Conservation (phyloP, 805 yeast genomes). For the Jamesozyma spencerorum region DNA sequence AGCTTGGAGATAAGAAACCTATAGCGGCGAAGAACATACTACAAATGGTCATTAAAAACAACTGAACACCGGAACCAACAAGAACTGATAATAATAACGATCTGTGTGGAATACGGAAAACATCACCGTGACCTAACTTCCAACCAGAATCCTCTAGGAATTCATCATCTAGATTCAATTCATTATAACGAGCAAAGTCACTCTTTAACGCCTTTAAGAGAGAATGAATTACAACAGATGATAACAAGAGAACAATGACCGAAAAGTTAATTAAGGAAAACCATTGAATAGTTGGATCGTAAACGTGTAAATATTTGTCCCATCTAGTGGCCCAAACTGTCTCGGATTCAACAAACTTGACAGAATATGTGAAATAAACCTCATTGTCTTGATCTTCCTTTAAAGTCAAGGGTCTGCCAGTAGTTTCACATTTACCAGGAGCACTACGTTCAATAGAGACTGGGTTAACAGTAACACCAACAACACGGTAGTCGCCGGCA, state of each 20-base stretch:
- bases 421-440: conserved; percentile 28
- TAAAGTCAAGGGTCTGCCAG: conserved; percentile 38
- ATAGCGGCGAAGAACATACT: conserved; percentile 76
- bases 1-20: conserved; percentile 87
- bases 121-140: conserved; percentile 93
- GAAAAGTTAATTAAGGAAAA: conserved; percentile 83
- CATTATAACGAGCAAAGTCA: conserved; percentile 84
- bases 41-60: conserved; percentile 63
- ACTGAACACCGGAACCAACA: conserved; percentile 82
- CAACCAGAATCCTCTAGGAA: conserved; percentile 92
- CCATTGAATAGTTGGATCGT: conserved; percentile 94
- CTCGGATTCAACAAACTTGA: conserved; percentile 55
- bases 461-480: conserved; percentile 78
- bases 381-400: conserved; percentile 40
- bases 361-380: conserved; percentile 81
- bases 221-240: conserved; percentile 69
- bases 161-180: conserved; percentile 76
- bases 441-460: conserved; percentile 42
- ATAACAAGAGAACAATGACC: conserved; percentile 65
- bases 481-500: conserved; percentile 67
- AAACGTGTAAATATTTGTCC: conserved; percentile 91
- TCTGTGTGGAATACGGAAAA: conserved; percentile 73
- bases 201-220: conserved; percentile 69
- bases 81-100: conserved; percentile 67
- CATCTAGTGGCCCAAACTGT: conserved; percentile 97